Evolutionary conservation across 1,284 basidiomycete genomes (phyloP), one percentile per base, ranked within the genome.

Genomic region (Leccinum solheimii): DNA sequence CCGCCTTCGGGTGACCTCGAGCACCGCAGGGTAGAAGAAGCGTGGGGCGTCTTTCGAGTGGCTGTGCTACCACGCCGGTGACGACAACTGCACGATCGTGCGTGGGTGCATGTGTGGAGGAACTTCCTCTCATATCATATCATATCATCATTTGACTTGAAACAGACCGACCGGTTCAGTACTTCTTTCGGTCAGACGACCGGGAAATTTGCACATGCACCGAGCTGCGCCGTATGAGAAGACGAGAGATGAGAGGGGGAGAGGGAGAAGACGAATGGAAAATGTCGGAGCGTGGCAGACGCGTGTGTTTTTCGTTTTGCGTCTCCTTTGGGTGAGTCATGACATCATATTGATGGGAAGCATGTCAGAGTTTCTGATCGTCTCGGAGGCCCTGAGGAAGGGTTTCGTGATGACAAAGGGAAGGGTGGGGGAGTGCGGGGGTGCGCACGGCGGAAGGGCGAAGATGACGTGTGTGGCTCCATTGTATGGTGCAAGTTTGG

Each of bases 221-320:
- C n/a, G 38, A 61, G 58, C 9, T 43, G 23, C 30, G 60, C 30
- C 21, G 16, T 53, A 36, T 34, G 49, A 57, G 23, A 48, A 48
- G 49, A 26, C 21, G 13, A 23, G 23, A 49, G 13, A 26, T 40
- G 38, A 45, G 43, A 45, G 43, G 55, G 49, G 23, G 40, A 40
- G 45, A 7, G 50, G n/a, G 8, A 60, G 64, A 56, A 62, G 68
- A 63, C 61, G 50, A 30, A 19, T 16, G 43, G 59, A 52, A 45
- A 53, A 43, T 7, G 58, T 26, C 8, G 34, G 51, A 57, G 66
- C 65, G 63, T 72, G 70, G 64, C 54, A 23, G 62, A 67, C 68
- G 62, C 71, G 72, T 74, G 72, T 57, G 55, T 62, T 72, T 59
- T 61, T 64, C 59, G 59, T 62, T 64, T 61, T 36, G 50, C 43